Conservation (phyloP, 177 flowering plant species). For the Vitis hybrid region DNA sequence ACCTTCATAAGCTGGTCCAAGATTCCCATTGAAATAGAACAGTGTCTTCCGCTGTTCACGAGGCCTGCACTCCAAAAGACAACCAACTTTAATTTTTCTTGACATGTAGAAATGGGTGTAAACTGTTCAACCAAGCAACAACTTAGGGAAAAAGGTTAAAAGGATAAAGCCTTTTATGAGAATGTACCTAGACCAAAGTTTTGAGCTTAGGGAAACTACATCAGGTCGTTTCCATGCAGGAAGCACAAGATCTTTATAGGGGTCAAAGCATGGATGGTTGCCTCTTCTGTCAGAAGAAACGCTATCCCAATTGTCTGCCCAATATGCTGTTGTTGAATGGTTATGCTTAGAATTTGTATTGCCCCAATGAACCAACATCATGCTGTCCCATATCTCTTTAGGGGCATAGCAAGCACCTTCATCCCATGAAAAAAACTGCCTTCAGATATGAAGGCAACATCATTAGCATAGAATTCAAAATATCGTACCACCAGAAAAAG, state of each 20-base stretch:
- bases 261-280: conserved; percentile 90
- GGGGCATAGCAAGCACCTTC: conserved; percentile 99
- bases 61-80: conserved; percentile 45
- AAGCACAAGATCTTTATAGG: conserved; percentile 90
- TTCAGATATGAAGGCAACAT: conserved; percentile 31
- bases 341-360: conserved; percentile 95
- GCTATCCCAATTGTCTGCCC: conserved; percentile 87
- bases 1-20: conserved; percentile 73
- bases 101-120: neutral
- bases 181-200: conserved; percentile 75
- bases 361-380: conserved; percentile 99
- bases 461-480: conserved; percentile 25
- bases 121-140: conserved; percentile 3
- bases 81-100: conserved; percentile 6
- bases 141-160: neutral
- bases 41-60: conserved; percentile 62
- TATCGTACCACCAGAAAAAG: neutral
- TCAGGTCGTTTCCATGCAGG: conserved; percentile 98
- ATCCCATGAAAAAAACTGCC: conserved; percentile 99
- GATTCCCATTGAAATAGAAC: conserved; percentile 95
- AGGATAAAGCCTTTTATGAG: neutral
- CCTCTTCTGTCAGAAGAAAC: conserved; percentile 77
- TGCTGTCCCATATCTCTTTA: conserved; percentile 98
- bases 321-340: conserved; percentile 93
- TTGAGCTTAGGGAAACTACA: conserved; percentile 40